Evolutionary conservation across 495 filamentous ascomycete species (phyloP).

Genomic region (Stereocaulon alpinum): DNA sequence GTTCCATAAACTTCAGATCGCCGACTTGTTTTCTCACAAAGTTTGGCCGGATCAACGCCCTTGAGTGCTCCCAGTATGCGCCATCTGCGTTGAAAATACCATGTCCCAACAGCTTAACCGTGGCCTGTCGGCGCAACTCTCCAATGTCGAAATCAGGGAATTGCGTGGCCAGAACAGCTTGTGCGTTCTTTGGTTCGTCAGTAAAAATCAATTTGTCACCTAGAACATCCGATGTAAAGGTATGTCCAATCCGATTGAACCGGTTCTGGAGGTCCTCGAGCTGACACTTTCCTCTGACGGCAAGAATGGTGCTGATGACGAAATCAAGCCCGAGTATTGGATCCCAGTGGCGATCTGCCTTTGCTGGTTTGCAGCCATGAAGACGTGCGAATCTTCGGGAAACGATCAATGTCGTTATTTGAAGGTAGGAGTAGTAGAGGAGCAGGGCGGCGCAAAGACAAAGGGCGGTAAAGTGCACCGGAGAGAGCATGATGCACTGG

Average conservation of each 20-base stretch:
- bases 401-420: no score
- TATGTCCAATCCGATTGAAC: constrained; percentile 23
- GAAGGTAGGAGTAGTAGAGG: no score
- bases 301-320: constrained; percentile 24
- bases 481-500: no score
- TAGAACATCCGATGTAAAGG: constrained; percentile 21
- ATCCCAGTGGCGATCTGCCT: constrained; percentile 11
- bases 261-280: constrained; percentile 27
- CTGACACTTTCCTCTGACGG: constrained; percentile 26
- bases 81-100: constrained; percentile 36
- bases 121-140: constrained; percentile 14
- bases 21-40: constrained; percentile 27
- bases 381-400: constrained; percentile 2
- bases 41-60: constrained; percentile 33
- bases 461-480: no score
- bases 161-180: constrained; percentile 58
- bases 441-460: no score
- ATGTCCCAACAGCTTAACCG: constrained; percentile 26
- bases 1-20: constrained; percentile 25
- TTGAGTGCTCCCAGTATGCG: constrained; percentile 31
- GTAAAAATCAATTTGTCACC: constrained; percentile 31
- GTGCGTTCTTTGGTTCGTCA: constrained; percentile 45
- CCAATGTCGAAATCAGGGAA: constrained; percentile 51
- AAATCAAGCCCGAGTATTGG: constrained; percentile 20
- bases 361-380: constrained; percentile 15